Percentiles rank a stretch among this genome's conserved stretches.
These are phyloP conservation scores for Myxozyma sirexii DNA, from an alignment of 805 yeast genomes.

Conservation along the genomic window DNA sequence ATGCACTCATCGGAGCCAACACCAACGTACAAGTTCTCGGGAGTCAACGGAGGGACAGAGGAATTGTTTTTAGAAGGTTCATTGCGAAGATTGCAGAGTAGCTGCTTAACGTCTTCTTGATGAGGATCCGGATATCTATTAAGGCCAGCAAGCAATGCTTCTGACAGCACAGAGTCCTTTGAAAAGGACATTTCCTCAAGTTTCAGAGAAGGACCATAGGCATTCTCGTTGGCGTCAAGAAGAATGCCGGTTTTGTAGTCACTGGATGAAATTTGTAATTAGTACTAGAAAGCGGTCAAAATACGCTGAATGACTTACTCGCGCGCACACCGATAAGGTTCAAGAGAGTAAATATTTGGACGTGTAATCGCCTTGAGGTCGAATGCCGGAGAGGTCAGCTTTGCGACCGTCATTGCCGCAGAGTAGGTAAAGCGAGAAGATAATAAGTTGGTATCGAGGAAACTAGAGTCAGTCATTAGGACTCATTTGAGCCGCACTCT, in stretches of 20 bases:
- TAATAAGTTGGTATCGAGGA: no score
- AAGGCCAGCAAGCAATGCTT: constrained; percentile 59
- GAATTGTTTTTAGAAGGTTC: constrained; percentile 43
- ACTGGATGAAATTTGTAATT: constrained; percentile 34
- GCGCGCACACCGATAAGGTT: constrained; percentile 95
- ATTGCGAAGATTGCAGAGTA: constrained; percentile 73
- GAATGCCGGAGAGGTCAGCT: constrained; percentile 31
- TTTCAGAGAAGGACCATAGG: constrained; percentile 79
- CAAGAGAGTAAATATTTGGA: constrained; percentile 79
- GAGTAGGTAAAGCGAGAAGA: not conserved
- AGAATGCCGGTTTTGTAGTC: constrained; percentile 87
- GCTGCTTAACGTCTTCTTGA: constrained; percentile 72
- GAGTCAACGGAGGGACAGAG: constrained; percentile 46
- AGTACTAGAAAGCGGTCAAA: not conserved
- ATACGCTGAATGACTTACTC: constrained; percentile 50
- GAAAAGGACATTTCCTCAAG: not conserved
- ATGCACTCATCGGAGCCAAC: constrained; percentile 98
- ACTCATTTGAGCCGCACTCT: not conserved
- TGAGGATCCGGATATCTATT: constrained; percentile 98
- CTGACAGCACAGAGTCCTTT: constrained; percentile 40
- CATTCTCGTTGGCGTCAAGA: constrained; percentile 94
- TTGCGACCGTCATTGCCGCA: constrained; percentile 24
- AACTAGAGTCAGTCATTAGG: not conserved
- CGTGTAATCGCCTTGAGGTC: constrained; percentile 58
- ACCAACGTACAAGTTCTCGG: constrained; percentile 83